These are phyloP conservation scores for Serendipita indica DNA, from an alignment of 768 basidiomycete species.

Conservation along the genomic window DNA sequence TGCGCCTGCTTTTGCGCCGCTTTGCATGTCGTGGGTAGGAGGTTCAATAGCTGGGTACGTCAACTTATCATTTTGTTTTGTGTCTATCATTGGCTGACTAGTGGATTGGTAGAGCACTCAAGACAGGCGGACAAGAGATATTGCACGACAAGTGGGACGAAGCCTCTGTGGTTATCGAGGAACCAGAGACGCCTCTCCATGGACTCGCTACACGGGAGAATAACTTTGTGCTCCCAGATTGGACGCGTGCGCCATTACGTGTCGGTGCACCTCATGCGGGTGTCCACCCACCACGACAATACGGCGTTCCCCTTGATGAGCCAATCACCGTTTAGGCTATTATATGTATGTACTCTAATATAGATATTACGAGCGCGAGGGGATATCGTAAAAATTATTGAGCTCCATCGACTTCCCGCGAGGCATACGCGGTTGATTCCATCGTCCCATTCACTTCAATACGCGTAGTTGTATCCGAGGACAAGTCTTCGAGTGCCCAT, in stretches of 20 bases:
- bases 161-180: conserved; percentile 25
- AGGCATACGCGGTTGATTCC: background rate
- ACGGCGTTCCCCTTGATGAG: background rate
- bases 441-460: too few species aligned
- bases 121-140: conserved; percentile 74
- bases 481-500: conserved; percentile 6
- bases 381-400: too few species aligned
- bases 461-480: background rate
- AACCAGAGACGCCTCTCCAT: conserved; percentile 13
- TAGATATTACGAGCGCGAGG: too few species aligned
- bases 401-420: background rate
- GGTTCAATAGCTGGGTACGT: conserved; percentile 82
- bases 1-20: conserved; percentile 77
- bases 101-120: conserved; percentile 46
- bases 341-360: too few species aligned
- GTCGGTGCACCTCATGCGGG: conserved; percentile 39
- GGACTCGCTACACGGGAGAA: conserved; percentile 17
- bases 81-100: background rate
- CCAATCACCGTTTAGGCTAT: background rate
- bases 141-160: conserved; percentile 79
- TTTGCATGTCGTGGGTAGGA: conserved; percentile 79
- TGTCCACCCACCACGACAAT: background rate
- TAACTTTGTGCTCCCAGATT: conserved; percentile 59
- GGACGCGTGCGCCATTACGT: conserved; percentile 55
- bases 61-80: background rate